phyloP scores from a whole-genome alignment of 176 grass and related monocot genomes.

The Hyparrhenia diplandra region DNA sequence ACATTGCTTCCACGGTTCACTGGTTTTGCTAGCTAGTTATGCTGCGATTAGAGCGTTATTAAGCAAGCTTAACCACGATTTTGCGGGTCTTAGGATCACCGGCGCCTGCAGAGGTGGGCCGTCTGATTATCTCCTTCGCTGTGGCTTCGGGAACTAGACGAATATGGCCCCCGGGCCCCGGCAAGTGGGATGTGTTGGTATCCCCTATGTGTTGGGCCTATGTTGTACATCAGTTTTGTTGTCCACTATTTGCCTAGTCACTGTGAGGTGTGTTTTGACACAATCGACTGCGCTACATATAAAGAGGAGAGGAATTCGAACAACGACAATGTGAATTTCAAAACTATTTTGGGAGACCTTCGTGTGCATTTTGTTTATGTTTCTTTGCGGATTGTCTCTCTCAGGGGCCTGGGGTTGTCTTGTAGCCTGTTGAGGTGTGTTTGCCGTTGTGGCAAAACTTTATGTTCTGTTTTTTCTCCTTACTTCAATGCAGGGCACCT shows the following conservation, averaged over 20 bases:
- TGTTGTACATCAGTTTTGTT: background rate
- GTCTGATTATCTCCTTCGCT: too few species aligned
- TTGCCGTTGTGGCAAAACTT: background rate
- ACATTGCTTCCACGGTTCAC: background rate
- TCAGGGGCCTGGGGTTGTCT: too few species aligned
- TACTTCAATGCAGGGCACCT: background rate
- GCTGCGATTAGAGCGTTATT: background rate
- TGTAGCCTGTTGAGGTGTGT: background rate
- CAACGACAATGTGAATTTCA: too few species aligned
- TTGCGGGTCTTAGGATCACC: too few species aligned
- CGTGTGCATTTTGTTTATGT: background rate
- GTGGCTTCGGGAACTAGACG: conserved; percentile 1
- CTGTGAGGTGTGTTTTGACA: background rate
- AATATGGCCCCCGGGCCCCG: background rate
- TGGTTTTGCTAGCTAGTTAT: background rate
- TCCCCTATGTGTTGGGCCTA: background rate
- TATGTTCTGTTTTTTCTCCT: background rate
- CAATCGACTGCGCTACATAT: background rate
- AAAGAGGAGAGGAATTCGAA: background rate
- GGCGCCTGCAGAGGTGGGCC: too few species aligned
- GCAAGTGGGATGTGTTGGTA: background rate
- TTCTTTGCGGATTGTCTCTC: background rate
- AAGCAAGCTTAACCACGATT: conserved; percentile 8
- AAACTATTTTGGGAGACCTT: background rate
- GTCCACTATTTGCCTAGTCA: background rate